These are phyloP conservation scores for Polyporus tsugae DNA, from an alignment of 1,284 basidiomycete genomes.

Conservation along the genomic window DNA sequence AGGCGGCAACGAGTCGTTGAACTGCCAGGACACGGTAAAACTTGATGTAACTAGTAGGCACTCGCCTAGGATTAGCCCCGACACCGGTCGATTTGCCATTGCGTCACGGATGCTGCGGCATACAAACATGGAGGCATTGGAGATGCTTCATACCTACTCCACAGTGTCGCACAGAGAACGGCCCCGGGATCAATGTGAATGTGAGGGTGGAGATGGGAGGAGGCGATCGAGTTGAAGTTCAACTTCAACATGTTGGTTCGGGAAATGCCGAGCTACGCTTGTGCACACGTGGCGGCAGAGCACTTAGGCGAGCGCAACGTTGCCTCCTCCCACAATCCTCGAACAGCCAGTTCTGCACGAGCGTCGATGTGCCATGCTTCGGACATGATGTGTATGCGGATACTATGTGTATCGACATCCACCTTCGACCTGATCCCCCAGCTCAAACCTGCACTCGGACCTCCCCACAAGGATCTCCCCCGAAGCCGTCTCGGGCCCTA, in stretches of 20 bases:
- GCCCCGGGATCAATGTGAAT: too few species aligned
- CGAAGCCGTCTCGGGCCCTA: too few species aligned
- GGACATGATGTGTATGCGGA: not conserved
- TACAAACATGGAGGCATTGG: not conserved
- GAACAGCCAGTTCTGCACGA: not conserved
- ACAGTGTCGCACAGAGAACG: not conserved
- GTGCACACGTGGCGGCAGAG: not conserved
- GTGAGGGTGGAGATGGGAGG: not conserved
- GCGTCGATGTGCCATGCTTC: constrained; percentile 4
- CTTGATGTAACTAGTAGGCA: not conserved
- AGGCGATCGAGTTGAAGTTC: not conserved
- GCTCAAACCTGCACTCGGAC: not conserved
- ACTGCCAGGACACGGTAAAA: not conserved
- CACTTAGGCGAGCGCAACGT: not conserved
- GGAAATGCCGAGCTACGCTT: not conserved
- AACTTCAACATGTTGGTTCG: not conserved
- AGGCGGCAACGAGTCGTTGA: not conserved
- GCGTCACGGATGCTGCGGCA: not conserved
- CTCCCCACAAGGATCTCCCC: not conserved
- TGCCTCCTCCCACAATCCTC: not conserved
- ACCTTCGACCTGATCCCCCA: not conserved
- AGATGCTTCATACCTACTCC: not conserved
- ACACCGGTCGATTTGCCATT: not conserved
- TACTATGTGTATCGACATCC: not conserved
- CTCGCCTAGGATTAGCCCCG: not conserved